Percentiles rank a stretch among this genome's conserved stretches.
These are phyloP conservation scores for Agaricales sp. DNA, from an alignment of 1,284 basidiomycete genomes.

Conservation along the genomic window DNA sequence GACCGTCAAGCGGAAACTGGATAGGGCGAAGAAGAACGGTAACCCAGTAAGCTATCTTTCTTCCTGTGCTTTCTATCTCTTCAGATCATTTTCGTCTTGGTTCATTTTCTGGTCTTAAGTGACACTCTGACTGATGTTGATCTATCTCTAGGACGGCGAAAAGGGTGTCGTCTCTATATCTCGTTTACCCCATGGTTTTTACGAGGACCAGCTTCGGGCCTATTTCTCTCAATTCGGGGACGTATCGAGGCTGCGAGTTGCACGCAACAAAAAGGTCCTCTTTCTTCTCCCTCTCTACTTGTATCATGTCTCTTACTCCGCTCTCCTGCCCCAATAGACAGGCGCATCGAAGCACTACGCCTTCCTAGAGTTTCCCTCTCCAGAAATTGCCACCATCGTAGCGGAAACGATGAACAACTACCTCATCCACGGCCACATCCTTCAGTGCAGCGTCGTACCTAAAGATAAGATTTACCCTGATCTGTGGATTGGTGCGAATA, in stretches of 20 bases:
- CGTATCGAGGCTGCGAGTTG: constrained; percentile 81
- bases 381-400: constrained; percentile 88
- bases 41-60: constrained; percentile 65
- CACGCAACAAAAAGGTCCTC: constrained; percentile 84
- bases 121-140: constrained; percentile 7
- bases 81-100: constrained; percentile 5
- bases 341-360: constrained; percentile 95
- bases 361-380: constrained; percentile 91
- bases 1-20: constrained; percentile 70
- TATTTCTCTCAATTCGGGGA: constrained; percentile 96
- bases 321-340: constrained; percentile 60
- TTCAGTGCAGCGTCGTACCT: constrained; percentile 82
- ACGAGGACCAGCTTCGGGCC: constrained; percentile 86
- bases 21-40: constrained; percentile 57
- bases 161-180: constrained; percentile 87
- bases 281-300: neutral
- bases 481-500: constrained; percentile 95
- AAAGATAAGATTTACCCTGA: constrained; percentile 86
- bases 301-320: constrained; percentile 1
- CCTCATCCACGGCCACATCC: constrained; percentile 86
- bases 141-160: constrained; percentile 43
- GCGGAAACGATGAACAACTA: constrained; percentile 99
- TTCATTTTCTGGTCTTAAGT: neutral
- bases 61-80: constrained; percentile 5
- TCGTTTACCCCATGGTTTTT: constrained; percentile 93